Base-by-base conservation (phyloP, 1,139 yeast genomes). In the Debaryomyces subglobosus region DNA sequence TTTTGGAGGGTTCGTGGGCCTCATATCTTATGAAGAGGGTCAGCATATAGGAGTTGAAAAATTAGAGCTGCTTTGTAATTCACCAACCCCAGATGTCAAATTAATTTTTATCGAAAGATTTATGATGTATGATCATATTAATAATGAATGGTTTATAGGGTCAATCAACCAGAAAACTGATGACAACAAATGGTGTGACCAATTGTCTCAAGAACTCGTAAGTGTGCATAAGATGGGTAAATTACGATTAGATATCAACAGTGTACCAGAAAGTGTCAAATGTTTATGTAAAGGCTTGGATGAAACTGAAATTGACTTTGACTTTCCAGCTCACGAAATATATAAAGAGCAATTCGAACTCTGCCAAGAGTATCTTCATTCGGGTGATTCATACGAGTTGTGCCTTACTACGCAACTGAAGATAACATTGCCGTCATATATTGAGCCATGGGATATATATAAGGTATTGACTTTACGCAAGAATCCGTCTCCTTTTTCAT, bases 401-500 rank as follows among this genome's bases (percentile, higher is more conserved):
- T 94, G 99, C 62, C 75, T 94, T 36, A 94, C 99, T 0, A 86
- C 89, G 0, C 89, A 83, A 54, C 89, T 96, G 55, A 77, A 74
- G 47, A 77, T 92, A 20, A 68, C 65, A 20, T 71, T 84, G 42
- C 85, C 81, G 1, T 53, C 61, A 15, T 54, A 65, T 15, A 59
- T 82, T 13, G 56, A 74, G 4, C 78, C 96, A 0, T 94, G 98
- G 97, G 82, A 81, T 23, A 74, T 94, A 4, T 95, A 91, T 69
- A 85, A 87, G 60, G 78, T 84, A 1, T 72, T 94, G 45, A 82
- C 89, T 0, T 64, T 71, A 23, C 67, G 61, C 39, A 81, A 80
- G 50, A 95, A 95, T 62, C 98, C 99, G 2, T 89, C 98, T 0
- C 99, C 99, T 1, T 92, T 88, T 63, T 85, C 97, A 1, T 86